phyloP scores from a whole-genome alignment of 2,329 filamentous ascomycete species.

The Curvularia verruculosa region DNA sequence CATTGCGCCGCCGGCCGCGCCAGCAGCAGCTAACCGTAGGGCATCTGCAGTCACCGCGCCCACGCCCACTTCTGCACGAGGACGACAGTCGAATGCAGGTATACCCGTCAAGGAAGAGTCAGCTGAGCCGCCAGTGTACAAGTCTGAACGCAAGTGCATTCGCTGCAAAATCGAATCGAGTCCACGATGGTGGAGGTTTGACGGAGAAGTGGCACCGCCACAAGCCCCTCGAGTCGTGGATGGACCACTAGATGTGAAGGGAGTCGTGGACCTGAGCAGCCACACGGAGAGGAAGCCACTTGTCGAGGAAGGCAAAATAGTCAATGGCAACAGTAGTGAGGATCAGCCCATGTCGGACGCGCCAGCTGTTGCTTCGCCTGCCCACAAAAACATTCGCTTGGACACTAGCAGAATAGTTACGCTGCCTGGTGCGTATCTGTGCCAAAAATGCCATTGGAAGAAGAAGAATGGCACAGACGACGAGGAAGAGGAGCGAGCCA shows the following conservation, averaged over 20 bases:
- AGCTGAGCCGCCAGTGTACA: conserved; percentile 37
- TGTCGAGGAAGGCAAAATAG: conserved; percentile 24
- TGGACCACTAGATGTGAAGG: conserved; percentile 30
- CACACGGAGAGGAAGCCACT: conserved; percentile 23
- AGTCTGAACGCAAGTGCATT: conserved; percentile 49
- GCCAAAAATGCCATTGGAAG: conserved; percentile 58
- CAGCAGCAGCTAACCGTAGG: conserved; percentile 45
- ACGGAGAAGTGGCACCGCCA: conserved; percentile 23
- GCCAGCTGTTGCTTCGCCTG: conserved; percentile 27
- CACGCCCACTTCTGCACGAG: conserved; percentile 44
- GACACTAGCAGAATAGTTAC: conserved; percentile 31
- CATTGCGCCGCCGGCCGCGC: conserved; percentile 43
- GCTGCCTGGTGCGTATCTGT: conserved; percentile 44
- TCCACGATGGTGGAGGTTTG: conserved; percentile 62
- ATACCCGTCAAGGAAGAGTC: conserved; percentile 47
- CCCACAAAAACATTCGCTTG: conserved; percentile 26
- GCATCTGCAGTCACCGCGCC: conserved; percentile 47
- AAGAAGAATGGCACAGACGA: conserved; percentile 47
- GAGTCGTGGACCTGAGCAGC: conserved; percentile 23
- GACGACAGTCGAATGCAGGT: conserved; percentile 45
- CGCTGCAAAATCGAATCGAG: conserved; percentile 68
- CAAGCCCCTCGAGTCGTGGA: conserved; percentile 26
- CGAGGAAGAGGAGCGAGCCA: conserved; percentile 38
- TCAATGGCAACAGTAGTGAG: conserved; percentile 29
- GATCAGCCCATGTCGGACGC: conserved; percentile 43